These are phyloP conservation scores for Calcarisporium arbuscula DNA, from an alignment of 2,329 filamentous ascomycete genomes.

Conservation along the genomic window DNA sequence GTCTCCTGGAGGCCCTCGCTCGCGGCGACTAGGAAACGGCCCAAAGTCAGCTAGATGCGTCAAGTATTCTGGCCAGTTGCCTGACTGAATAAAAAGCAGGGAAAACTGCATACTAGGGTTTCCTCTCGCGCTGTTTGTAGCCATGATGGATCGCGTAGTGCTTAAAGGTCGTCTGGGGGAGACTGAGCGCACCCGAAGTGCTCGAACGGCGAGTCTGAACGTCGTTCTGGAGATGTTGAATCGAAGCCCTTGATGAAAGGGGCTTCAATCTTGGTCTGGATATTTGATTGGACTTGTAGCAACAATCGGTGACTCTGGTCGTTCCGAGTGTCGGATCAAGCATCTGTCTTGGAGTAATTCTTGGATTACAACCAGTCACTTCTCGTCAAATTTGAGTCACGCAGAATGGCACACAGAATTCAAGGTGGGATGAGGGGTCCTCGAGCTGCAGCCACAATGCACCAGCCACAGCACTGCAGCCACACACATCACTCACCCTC, in stretches of 20 bases:
- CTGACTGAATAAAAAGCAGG: not conserved
- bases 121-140: conserved; percentile 48
- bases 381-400: conserved; percentile 15
- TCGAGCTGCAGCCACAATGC: conserved; percentile 8
- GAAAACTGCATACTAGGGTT: conserved; percentile 27
- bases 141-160: conserved; percentile 46
- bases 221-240: conserved; percentile 29
- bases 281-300: conserved; percentile 1
- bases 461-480: conserved; percentile 5
- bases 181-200: conserved; percentile 52
- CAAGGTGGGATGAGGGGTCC: conserved; percentile 13
- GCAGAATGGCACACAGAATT: conserved; percentile 8
- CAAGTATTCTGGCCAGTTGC: conserved; percentile 13
- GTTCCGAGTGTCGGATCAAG: conserved; percentile 3
- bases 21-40: conserved; percentile 32
- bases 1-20: conserved; percentile 34
- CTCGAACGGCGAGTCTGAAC: conserved; percentile 47
- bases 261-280: conserved; percentile 22
- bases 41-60: no score
- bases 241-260: conserved; percentile 29
- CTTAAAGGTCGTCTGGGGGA: conserved; percentile 38
- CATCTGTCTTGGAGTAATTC: no score
- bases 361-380: conserved; percentile 3
- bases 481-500: not conserved
- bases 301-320: conserved; percentile 1